These are phyloP conservation scores for Plasmodium vivax DNA, from an alignment of 169 alveolate species.

Conservation along the genomic window DNA sequence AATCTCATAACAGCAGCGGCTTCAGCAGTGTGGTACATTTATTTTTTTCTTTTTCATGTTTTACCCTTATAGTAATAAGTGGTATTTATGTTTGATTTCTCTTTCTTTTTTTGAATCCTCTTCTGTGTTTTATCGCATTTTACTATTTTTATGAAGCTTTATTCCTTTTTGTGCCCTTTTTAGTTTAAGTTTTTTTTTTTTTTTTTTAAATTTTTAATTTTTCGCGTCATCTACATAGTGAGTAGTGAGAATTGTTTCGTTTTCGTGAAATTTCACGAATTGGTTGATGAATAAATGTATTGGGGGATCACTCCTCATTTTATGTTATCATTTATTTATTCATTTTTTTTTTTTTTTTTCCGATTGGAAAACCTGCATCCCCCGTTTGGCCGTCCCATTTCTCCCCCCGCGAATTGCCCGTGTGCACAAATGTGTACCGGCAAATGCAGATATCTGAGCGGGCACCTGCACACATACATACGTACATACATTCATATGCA, in stretches of 20 bases:
- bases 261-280: background rate
- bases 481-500: too few relatives aligned
- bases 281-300: background rate
- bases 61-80: background rate
- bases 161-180: background rate
- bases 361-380: background rate
- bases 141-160: background rate
- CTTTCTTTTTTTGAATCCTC: background rate
- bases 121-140: background rate
- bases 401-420: background rate
- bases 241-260: background rate
- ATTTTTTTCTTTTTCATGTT: background rate
- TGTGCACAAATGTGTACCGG: background rate
- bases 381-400: background rate
- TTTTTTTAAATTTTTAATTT: background rate
- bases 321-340: background rate
- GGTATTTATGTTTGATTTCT: background rate
- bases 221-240: conserved; percentile 1
- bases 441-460: background rate
- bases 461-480: background rate
- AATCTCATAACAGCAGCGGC: background rate
- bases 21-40: background rate
- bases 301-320: background rate
- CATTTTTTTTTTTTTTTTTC: background rate
- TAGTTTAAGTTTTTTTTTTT: background rate